Percentiles rank a stretch among this genome's conserved stretches.
These are phyloP conservation scores for Clonostachys byssicola DNA, from an alignment of 2,329 filamentous ascomycete species.

Conservation along the genomic window DNA sequence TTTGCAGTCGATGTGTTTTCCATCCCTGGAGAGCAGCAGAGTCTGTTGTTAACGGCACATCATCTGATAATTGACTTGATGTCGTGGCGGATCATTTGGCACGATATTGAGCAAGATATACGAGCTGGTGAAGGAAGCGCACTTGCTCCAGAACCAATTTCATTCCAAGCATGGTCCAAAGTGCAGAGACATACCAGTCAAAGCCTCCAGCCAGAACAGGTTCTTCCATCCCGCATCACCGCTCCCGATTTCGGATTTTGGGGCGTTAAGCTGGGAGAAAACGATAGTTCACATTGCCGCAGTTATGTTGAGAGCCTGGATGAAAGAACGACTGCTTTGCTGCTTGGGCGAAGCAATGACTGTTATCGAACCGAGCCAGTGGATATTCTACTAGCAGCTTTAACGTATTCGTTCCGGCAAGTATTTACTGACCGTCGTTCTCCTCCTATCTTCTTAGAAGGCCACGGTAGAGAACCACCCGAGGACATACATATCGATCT, in stretches of 20 bases:
- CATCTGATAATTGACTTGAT: conserved; percentile 38
- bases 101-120: conserved; percentile 34
- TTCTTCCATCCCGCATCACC: conserved; percentile 6
- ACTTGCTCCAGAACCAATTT: conserved; percentile 12
- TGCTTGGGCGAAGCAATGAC: conserved; percentile 6
- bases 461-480: conserved; percentile 33
- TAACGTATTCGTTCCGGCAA: conserved; percentile 23
- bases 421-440: conserved; percentile 23
- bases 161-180: background rate
- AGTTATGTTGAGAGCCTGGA: conserved; percentile 5
- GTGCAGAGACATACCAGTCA: background rate
- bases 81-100: conserved; percentile 37
- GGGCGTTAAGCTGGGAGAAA: conserved; percentile 1
- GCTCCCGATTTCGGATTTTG: conserved; percentile 14
- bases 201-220: conserved; percentile 12
- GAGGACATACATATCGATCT: conserved; percentile 20
- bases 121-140: too few species aligned
- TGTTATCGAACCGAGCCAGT: conserved; percentile 25
- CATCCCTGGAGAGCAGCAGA: conserved; percentile 5
- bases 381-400: conserved; percentile 28
- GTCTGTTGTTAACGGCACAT: conserved; percentile 23
- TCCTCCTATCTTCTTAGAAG: conserved; percentile 31
- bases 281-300: conserved; percentile 7
- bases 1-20: conserved; percentile 45
- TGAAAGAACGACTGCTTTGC: background rate